Evolutionary conservation across 768 basidiomycete species (phyloP).

Genomic region (Calocera cornea): DNA sequence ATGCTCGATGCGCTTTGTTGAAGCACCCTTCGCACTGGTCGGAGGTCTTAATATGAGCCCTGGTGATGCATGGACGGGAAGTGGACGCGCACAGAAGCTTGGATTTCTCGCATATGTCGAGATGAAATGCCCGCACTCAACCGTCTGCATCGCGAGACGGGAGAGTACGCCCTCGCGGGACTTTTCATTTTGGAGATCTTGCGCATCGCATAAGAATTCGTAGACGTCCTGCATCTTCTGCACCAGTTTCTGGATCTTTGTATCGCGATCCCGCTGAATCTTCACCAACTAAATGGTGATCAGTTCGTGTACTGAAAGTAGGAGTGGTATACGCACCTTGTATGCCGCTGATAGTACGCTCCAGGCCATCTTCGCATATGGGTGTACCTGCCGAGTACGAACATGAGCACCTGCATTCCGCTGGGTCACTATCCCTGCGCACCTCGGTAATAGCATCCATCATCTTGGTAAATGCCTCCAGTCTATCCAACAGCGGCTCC

Average conservation of each 20-base stretch:
- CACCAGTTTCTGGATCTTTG: constrained; percentile 29
- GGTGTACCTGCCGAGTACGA: not conserved
- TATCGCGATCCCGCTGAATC: not conserved
- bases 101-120: not conserved
- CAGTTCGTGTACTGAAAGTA: not conserved
- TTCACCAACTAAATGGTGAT: not conserved
- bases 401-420: not conserved
- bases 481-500: not conserved
- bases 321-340: too few relatives aligned
- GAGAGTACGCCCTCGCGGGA: not conserved
- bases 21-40: not conserved
- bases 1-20: not conserved
- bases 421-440: not conserved
- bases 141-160: not conserved
- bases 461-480: not conserved
- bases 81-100: not conserved
- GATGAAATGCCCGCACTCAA: not conserved
- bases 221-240: not conserved
- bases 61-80: not conserved
- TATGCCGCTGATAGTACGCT: not conserved
- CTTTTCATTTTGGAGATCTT: not conserved
- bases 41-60: too few relatives aligned
- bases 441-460: not conserved
- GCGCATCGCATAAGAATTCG: not conserved
- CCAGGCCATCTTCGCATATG: not conserved